These are phyloP conservation scores for Eimeria brunetti DNA, from an alignment of 169 alveolate genomes.

Conservation along the genomic window DNA sequence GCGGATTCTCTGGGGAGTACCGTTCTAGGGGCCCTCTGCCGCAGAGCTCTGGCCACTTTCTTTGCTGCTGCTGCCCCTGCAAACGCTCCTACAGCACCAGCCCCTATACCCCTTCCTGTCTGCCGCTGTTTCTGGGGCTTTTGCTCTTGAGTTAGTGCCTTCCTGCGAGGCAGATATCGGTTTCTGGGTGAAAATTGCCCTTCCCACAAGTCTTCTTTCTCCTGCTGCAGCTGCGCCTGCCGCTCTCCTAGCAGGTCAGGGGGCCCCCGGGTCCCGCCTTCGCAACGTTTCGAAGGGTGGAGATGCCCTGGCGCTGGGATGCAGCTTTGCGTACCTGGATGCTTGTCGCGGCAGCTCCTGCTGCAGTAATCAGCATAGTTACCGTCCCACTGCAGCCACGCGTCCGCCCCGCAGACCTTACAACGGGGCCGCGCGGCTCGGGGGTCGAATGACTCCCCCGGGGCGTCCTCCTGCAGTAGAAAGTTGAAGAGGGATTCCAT, in stretches of 20 bases:
- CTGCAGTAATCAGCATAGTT: slow-evolving; percentile 72
- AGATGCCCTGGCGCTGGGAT: background rate
- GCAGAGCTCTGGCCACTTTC: slow-evolving; percentile 61
- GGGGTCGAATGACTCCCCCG: slow-evolving; percentile 66
- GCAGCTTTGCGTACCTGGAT: background rate
- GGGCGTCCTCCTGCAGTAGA: slow-evolving; percentile 23
- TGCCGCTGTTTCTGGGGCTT: slow-evolving; percentile 10
- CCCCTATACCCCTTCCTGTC: background rate
- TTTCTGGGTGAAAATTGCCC: slow-evolving; percentile 29
- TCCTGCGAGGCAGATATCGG: slow-evolving; percentile 9
- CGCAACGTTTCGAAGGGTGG: background rate
- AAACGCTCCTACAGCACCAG: slow-evolving; percentile 38
- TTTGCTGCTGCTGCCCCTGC: slow-evolving; percentile 76
- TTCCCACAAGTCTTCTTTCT: slow-evolving; percentile 40
- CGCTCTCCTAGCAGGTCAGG: slow-evolving; percentile 15
- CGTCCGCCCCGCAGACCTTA: slow-evolving; percentile 75
- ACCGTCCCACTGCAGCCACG: slow-evolving; percentile 79
- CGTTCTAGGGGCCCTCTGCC: slow-evolving; percentile 11
- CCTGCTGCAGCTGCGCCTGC: slow-evolving; percentile 53
- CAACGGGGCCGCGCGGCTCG: slow-evolving; percentile 73
- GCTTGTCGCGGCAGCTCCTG: slow-evolving; percentile 51
- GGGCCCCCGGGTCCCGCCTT: background rate
- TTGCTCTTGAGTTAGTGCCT: slow-evolving; percentile 7
- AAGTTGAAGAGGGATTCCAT: slow-evolving; percentile 53
- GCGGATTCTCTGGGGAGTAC: background rate